phyloP scores from a whole-genome alignment of 495 filamentous ascomycete species.

The Neurospora cerealis region DNA sequence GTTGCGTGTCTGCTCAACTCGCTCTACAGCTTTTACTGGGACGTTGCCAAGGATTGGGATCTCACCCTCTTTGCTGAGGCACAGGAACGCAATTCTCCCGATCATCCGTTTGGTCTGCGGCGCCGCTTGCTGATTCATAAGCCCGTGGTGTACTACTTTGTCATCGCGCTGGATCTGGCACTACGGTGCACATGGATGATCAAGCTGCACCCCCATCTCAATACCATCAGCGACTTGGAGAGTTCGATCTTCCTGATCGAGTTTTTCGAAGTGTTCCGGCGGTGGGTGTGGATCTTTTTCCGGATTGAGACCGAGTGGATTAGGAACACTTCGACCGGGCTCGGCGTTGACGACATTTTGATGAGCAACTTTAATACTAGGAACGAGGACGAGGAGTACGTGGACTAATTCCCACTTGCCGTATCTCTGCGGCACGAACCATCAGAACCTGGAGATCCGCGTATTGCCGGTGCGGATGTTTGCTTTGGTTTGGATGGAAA shows the following conservation, averaged over 20 bases:
- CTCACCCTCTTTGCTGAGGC: slow-evolving; percentile 59
- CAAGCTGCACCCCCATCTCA: slow-evolving; percentile 69
- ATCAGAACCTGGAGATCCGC: background rate
- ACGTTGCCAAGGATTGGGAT: slow-evolving; percentile 95
- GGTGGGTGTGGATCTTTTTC: slow-evolving; percentile 98
- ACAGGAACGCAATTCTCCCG: slow-evolving; percentile 39
- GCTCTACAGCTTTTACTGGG: slow-evolving; percentile 95
- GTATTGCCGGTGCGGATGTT: background rate
- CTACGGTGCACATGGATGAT: slow-evolving; percentile 85
- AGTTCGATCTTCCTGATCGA: slow-evolving; percentile 78
- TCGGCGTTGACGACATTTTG: slow-evolving; percentile 33
- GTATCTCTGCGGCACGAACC: background rate
- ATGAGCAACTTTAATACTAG: slow-evolving; percentile 31
- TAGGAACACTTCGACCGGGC: slow-evolving; percentile 26
- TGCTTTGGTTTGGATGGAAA: background rate
- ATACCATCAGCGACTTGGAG: slow-evolving; percentile 76
- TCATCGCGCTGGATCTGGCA: slow-evolving; percentile 66
- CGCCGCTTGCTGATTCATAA: slow-evolving; percentile 58
- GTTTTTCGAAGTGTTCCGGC: slow-evolving; percentile 70
- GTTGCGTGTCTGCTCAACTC: slow-evolving; percentile 64
- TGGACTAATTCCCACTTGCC: background rate
- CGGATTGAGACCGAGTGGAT: slow-evolving; percentile 89
- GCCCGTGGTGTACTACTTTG: slow-evolving; percentile 66
- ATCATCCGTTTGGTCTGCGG: slow-evolving; percentile 70
- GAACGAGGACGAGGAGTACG: slow-evolving; percentile 32